Evolutionary conservation across 208 protist species (phyloP).

Genomic region (Acanthamoeba healyi): DNA sequence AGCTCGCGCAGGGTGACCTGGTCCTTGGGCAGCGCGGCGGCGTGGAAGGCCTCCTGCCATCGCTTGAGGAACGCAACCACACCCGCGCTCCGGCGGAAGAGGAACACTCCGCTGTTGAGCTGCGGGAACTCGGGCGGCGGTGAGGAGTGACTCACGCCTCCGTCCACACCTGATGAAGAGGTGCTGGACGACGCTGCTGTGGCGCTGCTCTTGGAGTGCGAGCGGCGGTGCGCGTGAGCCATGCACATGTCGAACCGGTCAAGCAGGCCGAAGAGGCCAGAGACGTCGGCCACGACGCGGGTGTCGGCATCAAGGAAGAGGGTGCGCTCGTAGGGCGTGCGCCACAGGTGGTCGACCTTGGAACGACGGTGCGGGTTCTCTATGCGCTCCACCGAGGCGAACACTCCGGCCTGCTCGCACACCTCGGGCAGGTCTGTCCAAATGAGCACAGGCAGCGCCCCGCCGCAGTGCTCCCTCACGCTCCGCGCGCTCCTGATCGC

Average conservation of each 20-base stretch:
- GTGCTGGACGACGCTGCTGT: neutral
- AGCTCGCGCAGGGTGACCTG: constrained; percentile 64
- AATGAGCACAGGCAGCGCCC: neutral
- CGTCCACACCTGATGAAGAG: neutral
- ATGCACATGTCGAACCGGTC: constrained; percentile 50
- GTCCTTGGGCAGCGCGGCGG: constrained; percentile 36
- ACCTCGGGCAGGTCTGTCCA: constrained; percentile 25
- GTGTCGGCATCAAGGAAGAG: constrained; percentile 56
- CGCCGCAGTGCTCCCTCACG: constrained; percentile 22
- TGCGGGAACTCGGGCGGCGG: constrained; percentile 49
- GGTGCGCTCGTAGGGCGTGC: constrained; percentile 46
- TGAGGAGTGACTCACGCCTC: neutral
- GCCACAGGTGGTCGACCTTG: constrained; percentile 64
- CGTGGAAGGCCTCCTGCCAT: constrained; percentile 63
- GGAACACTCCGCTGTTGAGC: constrained; percentile 63
- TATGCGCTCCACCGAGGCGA: constrained; percentile 13
- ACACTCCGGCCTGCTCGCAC: neutral
- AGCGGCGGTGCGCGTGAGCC: constrained; percentile 55
- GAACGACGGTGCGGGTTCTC: constrained; percentile 56
- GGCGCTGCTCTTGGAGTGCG: constrained; percentile 24
- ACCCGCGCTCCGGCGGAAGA: constrained; percentile 30
- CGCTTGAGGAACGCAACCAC: constrained; percentile 44
- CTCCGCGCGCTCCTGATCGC: constrained; percentile 7
- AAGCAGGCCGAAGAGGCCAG: constrained; percentile 14
- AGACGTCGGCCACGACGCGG: constrained; percentile 50